phyloP scores from a whole-genome alignment of 257 asterid species.

The Nicotiana obtusifolia region DNA sequence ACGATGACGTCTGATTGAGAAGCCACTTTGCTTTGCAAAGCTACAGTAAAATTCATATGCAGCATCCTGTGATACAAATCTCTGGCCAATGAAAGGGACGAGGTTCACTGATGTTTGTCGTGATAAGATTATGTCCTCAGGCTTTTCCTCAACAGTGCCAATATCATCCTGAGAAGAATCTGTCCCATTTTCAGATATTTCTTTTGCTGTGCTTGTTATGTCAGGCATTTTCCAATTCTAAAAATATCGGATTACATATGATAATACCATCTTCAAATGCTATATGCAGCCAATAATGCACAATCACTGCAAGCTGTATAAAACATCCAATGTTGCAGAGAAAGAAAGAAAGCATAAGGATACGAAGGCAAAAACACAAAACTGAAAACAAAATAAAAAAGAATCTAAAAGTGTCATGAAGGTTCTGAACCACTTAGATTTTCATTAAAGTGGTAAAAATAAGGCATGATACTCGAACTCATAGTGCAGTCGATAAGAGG shows the following conservation, averaged over 20 bases:
- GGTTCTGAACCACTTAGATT: neutral
- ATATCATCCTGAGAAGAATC: conserved; percentile 54
- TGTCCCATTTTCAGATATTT: conserved; percentile 43
- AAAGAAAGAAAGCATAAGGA: neutral
- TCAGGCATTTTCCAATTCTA: conserved; percentile 31
- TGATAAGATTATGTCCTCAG: conserved; percentile 52
- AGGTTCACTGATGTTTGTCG: conserved; percentile 47
- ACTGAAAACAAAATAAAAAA: neutral
- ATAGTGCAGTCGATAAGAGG: neutral
- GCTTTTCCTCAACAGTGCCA: conserved; percentile 52
- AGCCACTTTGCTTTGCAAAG: conserved; percentile 80
- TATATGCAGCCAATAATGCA: neutral
- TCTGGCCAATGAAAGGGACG: conserved; percentile 74
- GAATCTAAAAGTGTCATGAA: neutral
- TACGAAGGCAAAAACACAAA: neutral
- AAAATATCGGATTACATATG: neutral
- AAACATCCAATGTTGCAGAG: neutral
- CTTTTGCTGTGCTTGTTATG: conserved; percentile 22
- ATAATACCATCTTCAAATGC: conserved; percentile 5
- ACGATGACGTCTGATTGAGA: conserved; percentile 87
- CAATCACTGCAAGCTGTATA: neutral
- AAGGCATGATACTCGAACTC: neutral
- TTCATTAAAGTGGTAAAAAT: neutral
- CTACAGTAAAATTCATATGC: conserved; percentile 89
- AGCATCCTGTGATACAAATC: conserved; percentile 76